Evolutionary conservation across 805 yeast genomes (phyloP).

Genomic region (Candida namnaoensis): DNA sequence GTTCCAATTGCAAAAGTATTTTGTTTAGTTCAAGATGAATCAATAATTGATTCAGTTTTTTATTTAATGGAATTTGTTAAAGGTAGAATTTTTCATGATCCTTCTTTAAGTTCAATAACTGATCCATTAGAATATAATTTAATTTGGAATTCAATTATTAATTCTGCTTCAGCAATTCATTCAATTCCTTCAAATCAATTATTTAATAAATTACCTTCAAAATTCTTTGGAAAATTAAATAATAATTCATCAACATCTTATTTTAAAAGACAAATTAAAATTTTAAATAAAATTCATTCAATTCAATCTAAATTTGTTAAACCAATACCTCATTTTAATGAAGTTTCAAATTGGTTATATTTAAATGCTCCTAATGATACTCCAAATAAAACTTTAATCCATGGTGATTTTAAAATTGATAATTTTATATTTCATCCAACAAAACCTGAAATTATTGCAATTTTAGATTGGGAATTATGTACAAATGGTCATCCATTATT

Average conservation of each 20-base stretch:
- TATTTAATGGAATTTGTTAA: conserved; percentile 52
- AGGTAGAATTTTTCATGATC: conserved; percentile 49
- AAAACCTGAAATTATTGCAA: conserved; percentile 39
- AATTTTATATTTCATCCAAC: conserved; percentile 53
- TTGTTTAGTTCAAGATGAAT: conserved; percentile 47
- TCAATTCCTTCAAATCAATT: conserved; percentile 35
- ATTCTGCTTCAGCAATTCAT: conserved; percentile 41
- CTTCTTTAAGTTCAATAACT: conserved; percentile 30
- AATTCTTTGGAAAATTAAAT: conserved; percentile 30
- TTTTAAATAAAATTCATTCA: conserved; percentile 33
- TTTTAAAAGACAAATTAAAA: conserved; percentile 44
- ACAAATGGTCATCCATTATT: conserved; percentile 59
- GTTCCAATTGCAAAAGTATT: conserved; percentile 51
- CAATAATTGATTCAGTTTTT: conserved; percentile 44
- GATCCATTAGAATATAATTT: conserved; percentile 14
- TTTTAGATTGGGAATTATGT: conserved; percentile 60
- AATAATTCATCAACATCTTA: conserved; percentile 23
- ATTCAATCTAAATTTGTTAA: conserved; percentile 30
- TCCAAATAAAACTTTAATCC: conserved; percentile 35
- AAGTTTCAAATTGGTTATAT: conserved; percentile 32
- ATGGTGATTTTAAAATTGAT: conserved; percentile 61
- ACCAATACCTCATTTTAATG: conserved; percentile 37
- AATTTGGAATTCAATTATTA: conserved; percentile 41
- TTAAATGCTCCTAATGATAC: conserved; percentile 40
- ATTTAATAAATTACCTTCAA: conserved; percentile 31